Conservation (phyloP, 805 yeast genomes). For the Tetrapisispora taiwanensis region DNA sequence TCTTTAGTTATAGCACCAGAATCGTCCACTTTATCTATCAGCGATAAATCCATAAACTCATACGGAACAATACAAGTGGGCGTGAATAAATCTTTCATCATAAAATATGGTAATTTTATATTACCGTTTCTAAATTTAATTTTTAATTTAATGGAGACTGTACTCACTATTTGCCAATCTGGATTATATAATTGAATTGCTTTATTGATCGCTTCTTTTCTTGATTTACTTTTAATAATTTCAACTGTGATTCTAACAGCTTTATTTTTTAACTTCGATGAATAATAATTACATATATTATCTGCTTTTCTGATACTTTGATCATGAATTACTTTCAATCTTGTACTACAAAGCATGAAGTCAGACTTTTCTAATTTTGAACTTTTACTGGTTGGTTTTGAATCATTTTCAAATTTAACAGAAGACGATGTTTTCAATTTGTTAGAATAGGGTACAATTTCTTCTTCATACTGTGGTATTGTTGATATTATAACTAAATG, state of each 20-base stretch:
- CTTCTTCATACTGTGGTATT: slow-evolving; percentile 29
- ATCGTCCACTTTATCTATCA: slow-evolving; percentile 12
- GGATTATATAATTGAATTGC: slow-evolving; percentile 24
- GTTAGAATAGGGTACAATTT: neutral
- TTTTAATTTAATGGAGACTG: slow-evolving; percentile 28
- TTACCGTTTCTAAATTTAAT: slow-evolving; percentile 29
- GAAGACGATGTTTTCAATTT: neutral
- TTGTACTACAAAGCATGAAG: slow-evolving; percentile 6
- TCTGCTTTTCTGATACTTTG: slow-evolving; percentile 18
- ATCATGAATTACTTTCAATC: slow-evolving; percentile 20
- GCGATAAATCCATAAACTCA: slow-evolving; percentile 25
- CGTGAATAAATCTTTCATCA: slow-evolving; percentile 23
- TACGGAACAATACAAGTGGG: slow-evolving; percentile 25
- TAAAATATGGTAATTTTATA: slow-evolving; percentile 26
- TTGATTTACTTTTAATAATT: slow-evolving; percentile 21
- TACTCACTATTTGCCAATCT: slow-evolving; percentile 23
- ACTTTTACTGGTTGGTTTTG: neutral
- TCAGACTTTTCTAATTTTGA: neutral
- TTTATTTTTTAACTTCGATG: slow-evolving; percentile 12
- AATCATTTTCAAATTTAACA: slow-evolving; percentile 1
- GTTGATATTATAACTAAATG: slow-evolving; percentile 50
- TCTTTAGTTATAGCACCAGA: neutral
- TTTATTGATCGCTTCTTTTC: slow-evolving; percentile 15
- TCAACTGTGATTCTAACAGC: slow-evolving; percentile 26
- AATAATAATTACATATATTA: slow-evolving; percentile 20